Base-by-base conservation (phyloP, 2,329 filamentous ascomycete genomes). In the Chaetomiaceae sp. region DNA sequence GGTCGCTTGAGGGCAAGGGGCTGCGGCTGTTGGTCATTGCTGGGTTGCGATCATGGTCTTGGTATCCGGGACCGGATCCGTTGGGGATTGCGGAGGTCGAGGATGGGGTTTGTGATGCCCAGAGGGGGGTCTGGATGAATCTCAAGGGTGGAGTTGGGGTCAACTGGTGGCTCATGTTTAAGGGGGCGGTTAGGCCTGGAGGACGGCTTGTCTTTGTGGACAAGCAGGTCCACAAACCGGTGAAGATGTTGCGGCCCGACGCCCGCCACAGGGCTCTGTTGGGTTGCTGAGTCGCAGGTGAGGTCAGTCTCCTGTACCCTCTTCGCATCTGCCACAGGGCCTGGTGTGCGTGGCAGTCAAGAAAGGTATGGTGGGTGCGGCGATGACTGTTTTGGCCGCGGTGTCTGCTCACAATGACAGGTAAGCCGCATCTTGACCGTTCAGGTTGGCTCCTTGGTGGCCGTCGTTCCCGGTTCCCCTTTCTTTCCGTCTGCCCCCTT, bases 121-220 rank as follows among this genome's bases (percentile, higher is more conserved):
- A 35, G 10, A 14, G 10, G 8, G 7, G 30, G 21, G 7, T 27
- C 17, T 50, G 43, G 20, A n/a, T 19, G 25, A 31, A n/a, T 8
- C n/a, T 31, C 9, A 23, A n/a, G 25, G 27, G 10, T 3, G 33
- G 25, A 6, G 3, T 10, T 12, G 21, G 13, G 9, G 5, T 51
- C 5, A 55, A 58, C 46, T 56, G 56, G 58, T 49, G 45, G 33
- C 13, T 19, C 31, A 35, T 48, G 35, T 58, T 59, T n/a, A 23
- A 30, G 14, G 35, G 16, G 3, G 56, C 56, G 5, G 44, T 60
- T n/a, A 38, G 50, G 45, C 55, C 58, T 14, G 55, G 56, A 2
- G 56, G 58, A 2, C 42, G 47, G 39, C 48, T 60, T 39, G 43
- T 59, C 9, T 48, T 58, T 16, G 48, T 58, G 2, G 55, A 59